Conservation (phyloP, 2,329 filamentous ascomycete genomes). For the Raffaelea ambrosiae region DNA sequence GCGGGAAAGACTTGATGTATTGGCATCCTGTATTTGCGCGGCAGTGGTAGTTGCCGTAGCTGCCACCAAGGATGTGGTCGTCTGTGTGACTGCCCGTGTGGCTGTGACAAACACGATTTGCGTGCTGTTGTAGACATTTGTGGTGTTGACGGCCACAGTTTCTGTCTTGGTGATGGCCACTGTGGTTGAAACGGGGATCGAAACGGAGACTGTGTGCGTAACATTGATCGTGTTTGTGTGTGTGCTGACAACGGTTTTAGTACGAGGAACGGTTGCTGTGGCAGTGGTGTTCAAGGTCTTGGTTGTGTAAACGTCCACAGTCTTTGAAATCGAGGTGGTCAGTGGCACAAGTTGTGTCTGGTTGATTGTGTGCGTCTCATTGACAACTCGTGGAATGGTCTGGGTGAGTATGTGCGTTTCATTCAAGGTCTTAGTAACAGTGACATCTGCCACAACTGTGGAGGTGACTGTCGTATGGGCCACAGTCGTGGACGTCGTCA, state of each 20-base stretch:
- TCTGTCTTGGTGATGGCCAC: no score
- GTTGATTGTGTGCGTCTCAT: background rate
- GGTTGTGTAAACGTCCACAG: background rate
- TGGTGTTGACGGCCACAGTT: no score
- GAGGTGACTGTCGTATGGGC: background rate
- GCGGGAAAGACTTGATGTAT: no score
- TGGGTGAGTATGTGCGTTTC: background rate
- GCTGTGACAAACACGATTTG: no score
- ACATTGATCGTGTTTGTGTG: background rate
- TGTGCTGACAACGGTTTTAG: background rate
- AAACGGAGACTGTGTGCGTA: slow-evolving; percentile 1
- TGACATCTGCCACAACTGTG: background rate
- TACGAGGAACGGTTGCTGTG: no score
- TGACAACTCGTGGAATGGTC: background rate
- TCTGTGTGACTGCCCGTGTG: no score
- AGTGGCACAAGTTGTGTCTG: background rate
- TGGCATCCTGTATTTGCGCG: no score
- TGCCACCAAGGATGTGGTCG: no score
- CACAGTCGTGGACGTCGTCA: no score
- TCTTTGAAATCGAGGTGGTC: background rate
- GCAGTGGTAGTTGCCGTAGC: no score
- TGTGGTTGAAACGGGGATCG: background rate
- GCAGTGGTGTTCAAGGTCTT: background rate
- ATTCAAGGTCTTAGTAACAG: background rate
- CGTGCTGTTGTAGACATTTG: no score